Percentiles rank a stretch among this genome's conserved stretches.
Evolutionary conservation across 2,329 filamentous ascomycete genomes (phyloP).

Genomic region (Polychaeton citri): DNA sequence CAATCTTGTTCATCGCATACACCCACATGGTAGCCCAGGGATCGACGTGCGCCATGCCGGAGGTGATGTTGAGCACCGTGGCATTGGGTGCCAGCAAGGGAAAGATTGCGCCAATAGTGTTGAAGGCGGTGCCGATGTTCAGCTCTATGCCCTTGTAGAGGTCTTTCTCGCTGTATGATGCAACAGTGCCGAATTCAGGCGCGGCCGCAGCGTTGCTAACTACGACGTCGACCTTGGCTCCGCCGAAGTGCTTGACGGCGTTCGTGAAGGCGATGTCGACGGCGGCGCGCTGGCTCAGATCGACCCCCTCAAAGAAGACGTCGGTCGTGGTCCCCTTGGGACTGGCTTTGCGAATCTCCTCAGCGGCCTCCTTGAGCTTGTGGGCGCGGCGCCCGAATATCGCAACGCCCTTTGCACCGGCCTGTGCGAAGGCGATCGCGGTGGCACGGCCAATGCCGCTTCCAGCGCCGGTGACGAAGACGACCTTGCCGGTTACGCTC

Average conservation of each 20-base stretch:
- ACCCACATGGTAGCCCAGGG: conserved; percentile 9
- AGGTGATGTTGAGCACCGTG: conserved; percentile 3
- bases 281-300: neutral
- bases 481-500: conserved; percentile 8
- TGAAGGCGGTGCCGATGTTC: conserved; percentile 5
- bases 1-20: conserved; percentile 26
- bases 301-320: conserved; percentile 16
- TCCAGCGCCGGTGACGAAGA: neutral
- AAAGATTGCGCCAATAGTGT: conserved; percentile 4
- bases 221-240: conserved; percentile 4
- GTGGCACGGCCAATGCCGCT: too few relatives aligned
- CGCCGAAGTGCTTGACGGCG: neutral
- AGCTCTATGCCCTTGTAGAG: conserved; percentile 5
- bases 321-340: conserved; percentile 23
- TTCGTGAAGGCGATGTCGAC: neutral
- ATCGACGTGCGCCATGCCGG: conserved; percentile 6
- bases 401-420: conserved; percentile 30
- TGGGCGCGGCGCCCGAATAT: conserved; percentile 29
- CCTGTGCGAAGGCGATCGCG: conserved; percentile 34
- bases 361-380: conserved; percentile 30
- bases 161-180: conserved; percentile 1
- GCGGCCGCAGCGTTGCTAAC: conserved; percentile 3
- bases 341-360: conserved; percentile 21
- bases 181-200: neutral
- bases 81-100: conserved; percentile 4